Base-by-base conservation (phyloP, 306 rosid species). In the Vigna hirtella region DNA sequence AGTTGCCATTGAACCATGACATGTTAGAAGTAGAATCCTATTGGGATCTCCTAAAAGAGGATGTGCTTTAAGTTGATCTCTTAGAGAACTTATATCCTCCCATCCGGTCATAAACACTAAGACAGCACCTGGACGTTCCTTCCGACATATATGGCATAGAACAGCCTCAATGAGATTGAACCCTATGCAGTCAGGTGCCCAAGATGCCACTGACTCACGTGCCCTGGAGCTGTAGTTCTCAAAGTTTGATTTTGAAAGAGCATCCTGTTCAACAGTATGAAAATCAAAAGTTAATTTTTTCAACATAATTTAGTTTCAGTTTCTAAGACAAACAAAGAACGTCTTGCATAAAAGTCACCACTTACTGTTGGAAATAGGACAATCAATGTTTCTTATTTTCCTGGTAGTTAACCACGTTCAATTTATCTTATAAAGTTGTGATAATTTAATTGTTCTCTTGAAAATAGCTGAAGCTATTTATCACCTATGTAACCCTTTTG, bases 1-100 rank as follows among this genome's bases (percentile, higher is more conserved):
- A 18, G 98, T 90, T 75, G 97, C 97, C 98, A 94, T 94, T 70
- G 98, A 94, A 83, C 97, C 98, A 77, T 94, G 98, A 83, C 98
- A 94, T 6, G 97, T 89, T 82, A 89, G 83, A 83, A 94, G 97
- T 82, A 92, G 83, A 83, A 94, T 81, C 87, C 98, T 88, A 78
- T 94, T 94, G 36, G 98, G 98, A 87, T 94, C 98, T 70, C 98
- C 98, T 74, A 94, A 80, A 73, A 94, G 92, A 50, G 98, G 98
- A 87, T 94, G 98, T 1, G 96, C 96, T 88, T 88, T 94, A 71
- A 94, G 88, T 83, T 94, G 97, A 79, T 94, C 98, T 81, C 92
- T 90, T 86, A 94, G 84, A 86, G 94, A 86, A 85, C 92, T 92
- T 72, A 94, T 94, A 81, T 94, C 98, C 86, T 94, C 98, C 98